These are phyloP conservation scores for Mycena filopes DNA, from an alignment of 768 basidiomycete genomes.

Conservation along the genomic window DNA sequence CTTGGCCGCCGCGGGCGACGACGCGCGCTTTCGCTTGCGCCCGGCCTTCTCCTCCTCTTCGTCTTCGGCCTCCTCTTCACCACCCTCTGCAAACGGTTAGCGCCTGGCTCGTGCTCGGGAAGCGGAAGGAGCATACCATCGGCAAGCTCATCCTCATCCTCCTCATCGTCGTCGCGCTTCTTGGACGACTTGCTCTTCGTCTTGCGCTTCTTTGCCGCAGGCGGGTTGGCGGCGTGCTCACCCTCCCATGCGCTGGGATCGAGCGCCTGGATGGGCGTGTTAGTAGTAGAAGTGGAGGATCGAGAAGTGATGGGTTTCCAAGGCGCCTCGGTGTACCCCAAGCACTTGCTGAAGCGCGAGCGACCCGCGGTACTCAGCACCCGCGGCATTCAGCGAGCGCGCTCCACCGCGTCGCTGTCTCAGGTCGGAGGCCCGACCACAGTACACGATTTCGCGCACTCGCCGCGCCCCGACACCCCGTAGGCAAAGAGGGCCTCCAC, in stretches of 20 bases:
- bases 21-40: conserved; percentile 62
- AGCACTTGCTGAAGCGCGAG: too few species aligned
- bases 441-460: too few species aligned
- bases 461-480: too few species aligned
- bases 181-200: conserved; percentile 25
- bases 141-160: conserved; percentile 17
- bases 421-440: too few species aligned
- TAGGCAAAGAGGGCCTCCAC: too few species aligned
- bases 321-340: too few species aligned
- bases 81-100: conserved; percentile 71
- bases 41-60: conserved; percentile 59
- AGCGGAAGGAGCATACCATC: conserved; percentile 25
- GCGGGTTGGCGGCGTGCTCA: conserved; percentile 30
- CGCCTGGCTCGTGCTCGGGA: conserved; percentile 48
- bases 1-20: background rate
- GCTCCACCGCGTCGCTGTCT: too few species aligned
- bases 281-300: conserved; percentile 34
- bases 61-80: conserved; percentile 57
- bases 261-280: conserved; percentile 44
- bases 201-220: conserved; percentile 36
- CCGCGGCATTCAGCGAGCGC: too few species aligned
- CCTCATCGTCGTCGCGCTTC: conserved; percentile 22
- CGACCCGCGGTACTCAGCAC: too few species aligned
- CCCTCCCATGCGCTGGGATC: conserved; percentile 71
- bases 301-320: too few species aligned